Percentiles rank a stretch among this genome's conserved stretches.
Evolutionary conservation across 2,329 filamentous ascomycete species (phyloP).

Genomic region (Cytospora chrysosperma): DNA sequence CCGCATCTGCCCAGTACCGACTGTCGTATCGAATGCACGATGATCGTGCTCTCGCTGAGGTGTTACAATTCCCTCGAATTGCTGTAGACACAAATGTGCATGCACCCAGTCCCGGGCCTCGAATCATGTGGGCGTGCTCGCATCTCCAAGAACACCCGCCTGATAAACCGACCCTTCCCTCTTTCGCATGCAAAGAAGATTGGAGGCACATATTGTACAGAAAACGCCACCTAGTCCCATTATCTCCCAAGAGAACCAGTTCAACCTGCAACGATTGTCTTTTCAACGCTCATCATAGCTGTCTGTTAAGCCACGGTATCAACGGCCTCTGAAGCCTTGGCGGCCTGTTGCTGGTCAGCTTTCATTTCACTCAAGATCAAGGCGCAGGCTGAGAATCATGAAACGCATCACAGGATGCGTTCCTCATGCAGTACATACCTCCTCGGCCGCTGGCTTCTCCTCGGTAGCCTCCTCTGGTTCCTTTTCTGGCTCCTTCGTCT

Average conservation of each 20-base stretch:
- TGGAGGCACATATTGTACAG: conserved; percentile 22
- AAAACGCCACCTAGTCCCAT: conserved; percentile 11
- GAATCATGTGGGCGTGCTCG: conserved; percentile 3
- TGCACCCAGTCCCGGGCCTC: conserved; percentile 7
- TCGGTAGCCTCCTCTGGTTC: conserved; percentile 30
- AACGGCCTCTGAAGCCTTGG: conserved; percentile 35
- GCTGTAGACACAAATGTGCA: conserved; percentile 1
- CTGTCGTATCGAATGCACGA: background rate
- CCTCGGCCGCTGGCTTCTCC: conserved; percentile 35
- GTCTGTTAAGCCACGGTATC: conserved; percentile 37
- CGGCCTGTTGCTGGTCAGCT: conserved; percentile 26
- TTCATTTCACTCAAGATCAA: no score
- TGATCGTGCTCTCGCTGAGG: conserved; percentile 8
- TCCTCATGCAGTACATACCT: conserved; percentile 32
- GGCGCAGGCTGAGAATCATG: background rate
- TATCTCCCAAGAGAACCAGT: background rate
- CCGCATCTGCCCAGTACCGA: background rate
- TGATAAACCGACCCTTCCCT: conserved; percentile 1
- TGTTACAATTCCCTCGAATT: background rate
- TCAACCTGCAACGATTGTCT: background rate
- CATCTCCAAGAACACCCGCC: conserved; percentile 17
- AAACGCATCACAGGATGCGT: background rate
- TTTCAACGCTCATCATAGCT: background rate
- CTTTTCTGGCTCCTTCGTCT: conserved; percentile 31
- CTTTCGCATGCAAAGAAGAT: conserved; percentile 11